Percentiles rank a stretch among this genome's conserved stretches.
phyloP scores from a whole-genome alignment of 106 monocot species.

The Gastrodia elata region DNA sequence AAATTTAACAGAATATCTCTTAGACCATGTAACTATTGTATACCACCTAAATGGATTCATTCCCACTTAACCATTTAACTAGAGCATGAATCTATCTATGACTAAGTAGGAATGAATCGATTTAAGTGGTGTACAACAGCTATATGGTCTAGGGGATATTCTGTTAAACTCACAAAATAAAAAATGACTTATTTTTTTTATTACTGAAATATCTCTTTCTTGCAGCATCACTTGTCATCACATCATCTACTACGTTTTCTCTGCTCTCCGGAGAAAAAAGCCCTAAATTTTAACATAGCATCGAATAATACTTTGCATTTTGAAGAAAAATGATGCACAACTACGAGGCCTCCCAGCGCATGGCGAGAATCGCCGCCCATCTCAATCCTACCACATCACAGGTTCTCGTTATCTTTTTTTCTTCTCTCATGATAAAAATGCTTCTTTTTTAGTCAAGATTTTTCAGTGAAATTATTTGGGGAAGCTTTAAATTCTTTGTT shows the following conservation, averaged over 20 bases:
- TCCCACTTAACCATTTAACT: no score
- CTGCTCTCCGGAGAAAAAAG: neutral
- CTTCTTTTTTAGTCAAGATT: neutral
- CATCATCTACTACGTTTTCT: neutral
- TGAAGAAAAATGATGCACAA: neutral
- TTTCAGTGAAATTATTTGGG: neutral
- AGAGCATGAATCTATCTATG: no score
- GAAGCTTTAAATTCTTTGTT: neutral
- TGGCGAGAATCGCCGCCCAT: constrained; percentile 6
- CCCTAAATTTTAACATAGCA: neutral
- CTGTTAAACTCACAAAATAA: no score
- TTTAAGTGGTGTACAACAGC: no score
- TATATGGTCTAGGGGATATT: no score
- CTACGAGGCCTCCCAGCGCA: neutral
- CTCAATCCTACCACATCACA: neutral
- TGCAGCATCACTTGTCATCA: no score
- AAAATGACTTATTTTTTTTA: no score
- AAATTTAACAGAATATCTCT: no score
- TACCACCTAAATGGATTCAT: no score
- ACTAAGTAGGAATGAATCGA: no score
- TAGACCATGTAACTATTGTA: no score
- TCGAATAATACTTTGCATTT: no score
- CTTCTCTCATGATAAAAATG: neutral
- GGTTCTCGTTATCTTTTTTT: neutral
- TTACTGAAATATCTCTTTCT: neutral